Percentiles rank a stretch among this genome's conserved stretches.
phyloP scores from a whole-genome alignment of 2,329 filamentous ascomycete species.

The Talaromyces funiculosus region DNA sequence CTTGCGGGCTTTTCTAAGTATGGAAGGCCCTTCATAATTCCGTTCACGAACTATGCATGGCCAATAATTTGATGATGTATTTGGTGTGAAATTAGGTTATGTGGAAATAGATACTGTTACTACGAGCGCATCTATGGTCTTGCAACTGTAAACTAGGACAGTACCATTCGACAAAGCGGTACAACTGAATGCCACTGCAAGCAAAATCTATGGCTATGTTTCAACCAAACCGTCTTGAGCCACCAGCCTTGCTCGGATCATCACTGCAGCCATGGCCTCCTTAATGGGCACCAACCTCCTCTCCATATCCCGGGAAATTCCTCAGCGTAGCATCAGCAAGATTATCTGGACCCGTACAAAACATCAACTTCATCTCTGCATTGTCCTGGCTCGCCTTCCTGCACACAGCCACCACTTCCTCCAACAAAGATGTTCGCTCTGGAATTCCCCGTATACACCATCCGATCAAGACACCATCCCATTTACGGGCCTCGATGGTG shows the following conservation, averaged over 20 bases:
- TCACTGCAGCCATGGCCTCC: background rate
- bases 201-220: background rate
- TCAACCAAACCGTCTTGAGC: background rate
- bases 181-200: too few species aligned
- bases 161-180: too few species aligned
- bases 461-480: slow-evolving; percentile 4
- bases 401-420: background rate
- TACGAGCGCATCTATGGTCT: too few species aligned
- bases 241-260: too few species aligned
- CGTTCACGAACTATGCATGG: too few species aligned
- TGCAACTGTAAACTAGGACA: too few species aligned
- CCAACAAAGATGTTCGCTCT: background rate
- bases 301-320: background rate
- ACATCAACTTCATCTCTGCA: slow-evolving; percentile 5
- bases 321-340: slow-evolving; percentile 3
- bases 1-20: too few species aligned
- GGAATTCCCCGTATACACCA: slow-evolving; percentile 5
- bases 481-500: background rate
- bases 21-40: too few species aligned
- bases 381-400: background rate
- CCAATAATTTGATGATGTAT: background rate
- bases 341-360: slow-evolving; percentile 7
- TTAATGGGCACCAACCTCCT: background rate
- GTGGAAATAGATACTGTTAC: too few species aligned
- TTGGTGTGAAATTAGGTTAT: too few species aligned